These are phyloP conservation scores for Fragaria iinumae DNA, from an alignment of 306 rosid species.

Conservation along the genomic window DNA sequence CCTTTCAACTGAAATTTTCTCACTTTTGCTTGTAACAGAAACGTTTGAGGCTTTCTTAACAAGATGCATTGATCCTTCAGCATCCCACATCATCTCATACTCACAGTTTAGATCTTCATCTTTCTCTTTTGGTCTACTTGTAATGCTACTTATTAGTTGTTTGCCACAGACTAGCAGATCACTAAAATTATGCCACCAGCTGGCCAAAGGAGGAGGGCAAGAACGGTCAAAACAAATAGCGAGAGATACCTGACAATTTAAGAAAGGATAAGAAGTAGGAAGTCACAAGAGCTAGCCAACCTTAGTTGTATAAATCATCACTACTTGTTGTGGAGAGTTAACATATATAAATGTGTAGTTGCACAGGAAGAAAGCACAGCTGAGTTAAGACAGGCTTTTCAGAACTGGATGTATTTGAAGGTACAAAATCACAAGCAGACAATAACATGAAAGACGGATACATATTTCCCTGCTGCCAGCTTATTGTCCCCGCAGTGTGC, in stretches of 20 bases:
- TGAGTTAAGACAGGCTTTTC: conserved; percentile 51
- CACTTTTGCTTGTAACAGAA: conserved; percentile 37
- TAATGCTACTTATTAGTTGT: conserved; percentile 40
- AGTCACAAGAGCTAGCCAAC: background rate
- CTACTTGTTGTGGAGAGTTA: conserved; percentile 23
- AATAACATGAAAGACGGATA: conserved; percentile 84
- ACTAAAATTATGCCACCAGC: conserved; percentile 50
- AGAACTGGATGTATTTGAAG: conserved; percentile 43
- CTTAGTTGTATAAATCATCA: background rate
- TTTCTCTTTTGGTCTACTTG: conserved; percentile 58
- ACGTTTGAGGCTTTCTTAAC: conserved; percentile 57
- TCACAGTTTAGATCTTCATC: conserved; percentile 67
- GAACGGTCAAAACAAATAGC: conserved; percentile 52
- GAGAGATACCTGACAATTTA: conserved; percentile 57
- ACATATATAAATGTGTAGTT: conserved; percentile 70
- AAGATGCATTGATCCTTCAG: conserved; percentile 81
- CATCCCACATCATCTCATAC: conserved; percentile 86
- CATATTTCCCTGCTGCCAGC: conserved; percentile 90
- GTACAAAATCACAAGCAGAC: conserved; percentile 48
- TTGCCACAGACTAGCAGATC: conserved; percentile 30
- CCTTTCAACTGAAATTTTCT: conserved; percentile 61
- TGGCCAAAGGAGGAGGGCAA: conserved; percentile 69
- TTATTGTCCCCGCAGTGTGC: conserved; percentile 82
- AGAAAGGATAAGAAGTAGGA: background rate
- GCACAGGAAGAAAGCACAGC: conserved; percentile 72